A percentile compares a stretch with the other conserved stretches of the same genome.
These are phyloP conservation scores for Colletotrichum siamense DNA, from an alignment of 2,329 filamentous ascomycete genomes.

Conservation along the genomic window DNA sequence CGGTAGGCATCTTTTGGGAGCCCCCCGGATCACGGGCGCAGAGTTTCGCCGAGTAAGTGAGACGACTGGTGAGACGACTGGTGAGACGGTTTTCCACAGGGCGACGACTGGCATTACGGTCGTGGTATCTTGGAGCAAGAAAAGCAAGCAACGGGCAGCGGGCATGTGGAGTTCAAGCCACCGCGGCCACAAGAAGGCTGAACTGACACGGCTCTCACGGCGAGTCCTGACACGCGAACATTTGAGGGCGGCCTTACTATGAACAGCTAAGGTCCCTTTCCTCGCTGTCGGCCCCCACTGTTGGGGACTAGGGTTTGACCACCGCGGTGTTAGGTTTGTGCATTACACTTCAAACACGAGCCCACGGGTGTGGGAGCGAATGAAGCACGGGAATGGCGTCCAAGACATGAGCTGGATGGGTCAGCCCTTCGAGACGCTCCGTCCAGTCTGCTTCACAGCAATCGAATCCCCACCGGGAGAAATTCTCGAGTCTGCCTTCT, in stretches of 20 bases:
- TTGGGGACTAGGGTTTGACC: background rate
- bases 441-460: conserved; percentile 18
- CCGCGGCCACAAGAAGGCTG: background rate
- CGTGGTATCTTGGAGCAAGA: background rate
- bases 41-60: background rate
- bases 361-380: background rate
- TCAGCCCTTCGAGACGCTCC: conserved; percentile 2
- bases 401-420: conserved; percentile 8
- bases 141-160: background rate
- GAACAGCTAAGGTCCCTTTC: background rate
- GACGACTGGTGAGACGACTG: background rate
- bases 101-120: conserved; percentile 6
- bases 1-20: background rate
- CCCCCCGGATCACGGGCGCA: background rate
- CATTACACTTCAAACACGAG: background rate
- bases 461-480: background rate
- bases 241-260: background rate
- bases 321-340: background rate
- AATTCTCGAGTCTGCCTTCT: conserved; percentile 9
- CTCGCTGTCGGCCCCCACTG: background rate
- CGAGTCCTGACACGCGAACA: background rate
- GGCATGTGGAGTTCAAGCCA: background rate
- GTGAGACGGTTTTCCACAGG: background rate
- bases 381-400: conserved; percentile 3
- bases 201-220: background rate